Evolutionary conservation across 768 basidiomycete genomes (phyloP).

Genomic region (Mycena indigotica): DNA sequence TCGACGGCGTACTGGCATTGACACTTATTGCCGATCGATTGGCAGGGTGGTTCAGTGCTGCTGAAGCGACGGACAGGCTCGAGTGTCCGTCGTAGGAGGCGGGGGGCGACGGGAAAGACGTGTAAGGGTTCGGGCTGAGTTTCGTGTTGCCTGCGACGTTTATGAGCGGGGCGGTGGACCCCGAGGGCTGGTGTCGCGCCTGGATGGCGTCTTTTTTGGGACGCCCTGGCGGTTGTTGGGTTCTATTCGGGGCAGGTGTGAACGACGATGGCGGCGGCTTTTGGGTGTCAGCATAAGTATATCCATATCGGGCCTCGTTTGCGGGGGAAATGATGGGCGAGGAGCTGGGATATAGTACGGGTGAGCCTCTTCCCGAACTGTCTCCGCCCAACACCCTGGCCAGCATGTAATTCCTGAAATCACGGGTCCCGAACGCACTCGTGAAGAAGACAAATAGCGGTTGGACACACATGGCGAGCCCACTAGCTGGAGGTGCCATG

Average conservation of each 20-base stretch:
- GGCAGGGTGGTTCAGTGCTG: background rate
- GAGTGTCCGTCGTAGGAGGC: slow-evolving; percentile 6
- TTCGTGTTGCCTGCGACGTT: background rate
- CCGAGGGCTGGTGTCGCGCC: background rate
- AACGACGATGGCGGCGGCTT: background rate
- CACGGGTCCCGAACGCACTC: slow-evolving; percentile 8
- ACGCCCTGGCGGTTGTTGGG: background rate
- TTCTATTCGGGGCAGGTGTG: background rate
- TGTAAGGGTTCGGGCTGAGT: slow-evolving; percentile 6
- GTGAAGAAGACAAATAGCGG: slow-evolving; percentile 1
- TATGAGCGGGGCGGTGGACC: slow-evolving; percentile 1
- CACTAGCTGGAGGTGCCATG: slow-evolving; percentile 5
- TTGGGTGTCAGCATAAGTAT: slow-evolving; percentile 1
- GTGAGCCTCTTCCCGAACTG: background rate
- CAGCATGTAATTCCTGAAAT: slow-evolving; percentile 17
- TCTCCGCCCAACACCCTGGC: slow-evolving; percentile 2
- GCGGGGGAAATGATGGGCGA: slow-evolving; percentile 8
- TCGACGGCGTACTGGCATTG: background rate
- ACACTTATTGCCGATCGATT: background rate
- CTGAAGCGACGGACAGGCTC: background rate
- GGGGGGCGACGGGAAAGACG: slow-evolving; percentile 10
- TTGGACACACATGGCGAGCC: slow-evolving; percentile 1
- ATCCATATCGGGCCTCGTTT: slow-evolving; percentile 9
- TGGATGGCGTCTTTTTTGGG: background rate
- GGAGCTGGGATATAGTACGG: slow-evolving; percentile 1